phyloP scores from a whole-genome alignment of 2,329 filamentous ascomycete species.

The Fusarium aywerte region DNA sequence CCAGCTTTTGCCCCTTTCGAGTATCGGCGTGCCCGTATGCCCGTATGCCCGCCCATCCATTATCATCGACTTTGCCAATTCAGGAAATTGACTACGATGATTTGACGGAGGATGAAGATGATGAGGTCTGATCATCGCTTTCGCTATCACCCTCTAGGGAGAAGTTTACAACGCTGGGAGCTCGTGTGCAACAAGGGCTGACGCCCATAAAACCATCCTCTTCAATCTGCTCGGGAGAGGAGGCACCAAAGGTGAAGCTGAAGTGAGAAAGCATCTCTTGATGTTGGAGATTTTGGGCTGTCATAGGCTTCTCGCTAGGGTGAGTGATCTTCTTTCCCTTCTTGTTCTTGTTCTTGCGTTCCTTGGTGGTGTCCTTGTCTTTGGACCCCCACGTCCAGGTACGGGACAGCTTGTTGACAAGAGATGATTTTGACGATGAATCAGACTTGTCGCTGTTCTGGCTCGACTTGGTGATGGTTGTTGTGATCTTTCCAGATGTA shows the following conservation, averaged over 20 bases:
- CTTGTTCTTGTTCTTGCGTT: constrained; percentile 47
- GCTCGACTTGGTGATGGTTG: constrained; percentile 47
- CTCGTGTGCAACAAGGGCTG: constrained; percentile 59
- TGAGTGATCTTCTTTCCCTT: constrained; percentile 48
- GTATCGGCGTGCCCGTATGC: constrained; percentile 29
- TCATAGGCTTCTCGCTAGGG: constrained; percentile 59
- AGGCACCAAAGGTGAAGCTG: constrained; percentile 59
- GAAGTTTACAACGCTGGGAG: constrained; percentile 51
- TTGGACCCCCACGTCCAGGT: constrained; percentile 49
- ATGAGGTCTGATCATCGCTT: constrained; percentile 38
- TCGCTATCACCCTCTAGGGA: constrained; percentile 37
- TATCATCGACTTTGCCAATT: constrained; percentile 34
- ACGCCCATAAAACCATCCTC: constrained; percentile 51
- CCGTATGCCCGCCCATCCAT: constrained; percentile 39
- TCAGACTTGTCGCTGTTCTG: constrained; percentile 44
- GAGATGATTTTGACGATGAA: constrained; percentile 47
- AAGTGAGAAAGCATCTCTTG: constrained; percentile 60
- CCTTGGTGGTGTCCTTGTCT: constrained; percentile 45
- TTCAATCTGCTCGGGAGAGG: constrained; percentile 49
- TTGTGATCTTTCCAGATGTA: constrained; percentile 46
- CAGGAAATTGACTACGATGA: constrained; percentile 37
- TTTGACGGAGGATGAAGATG: constrained; percentile 37
- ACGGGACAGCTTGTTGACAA: constrained; percentile 46
- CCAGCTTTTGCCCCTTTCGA: constrained; percentile 25
- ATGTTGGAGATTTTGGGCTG: constrained; percentile 58